Percentiles rank a stretch among this genome's conserved stretches.
Conservation (phyloP, 495 filamentous ascomycete genomes). For the Elasticomyces elasticus region DNA sequence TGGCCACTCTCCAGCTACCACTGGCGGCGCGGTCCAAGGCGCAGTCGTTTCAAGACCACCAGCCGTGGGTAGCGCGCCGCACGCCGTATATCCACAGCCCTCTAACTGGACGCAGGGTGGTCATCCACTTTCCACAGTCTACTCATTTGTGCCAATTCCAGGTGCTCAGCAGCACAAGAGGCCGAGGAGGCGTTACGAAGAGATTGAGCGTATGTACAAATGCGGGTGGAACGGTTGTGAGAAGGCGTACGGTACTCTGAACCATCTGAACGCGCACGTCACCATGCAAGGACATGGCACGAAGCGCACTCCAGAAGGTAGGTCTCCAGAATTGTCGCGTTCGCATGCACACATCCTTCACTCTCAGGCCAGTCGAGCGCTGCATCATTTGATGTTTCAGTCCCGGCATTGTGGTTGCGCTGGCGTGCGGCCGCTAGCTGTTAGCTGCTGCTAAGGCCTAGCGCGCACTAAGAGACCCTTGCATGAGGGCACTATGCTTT, state of each 20-base stretch:
- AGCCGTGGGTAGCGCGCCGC: conserved; percentile 25
- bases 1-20: conserved; percentile 47
- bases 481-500: not conserved
- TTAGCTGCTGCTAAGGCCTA: conserved; percentile 7
- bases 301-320: conserved; percentile 96
- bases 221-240: conserved; percentile 98
- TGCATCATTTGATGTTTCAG: conserved; percentile 20
- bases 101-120: conserved; percentile 31
- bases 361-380: conserved; percentile 7
- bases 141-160: conserved; percentile 96
- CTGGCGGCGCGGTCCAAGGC: conserved; percentile 26
- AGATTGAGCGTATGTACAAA: conserved; percentile 99
- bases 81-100: not conserved
- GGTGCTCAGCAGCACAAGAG: conserved; percentile 96
- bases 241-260: conserved; percentile 93
- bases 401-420: conserved; percentile 8
- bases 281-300: conserved; percentile 93
- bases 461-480: conserved; percentile 3
- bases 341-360: not conserved
- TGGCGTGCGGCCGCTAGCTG: conserved; percentile 9
- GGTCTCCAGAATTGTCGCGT: conserved; percentile 24
- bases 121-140: conserved; percentile 54
- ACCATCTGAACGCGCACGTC: conserved; percentile 93
- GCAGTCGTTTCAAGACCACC: conserved; percentile 33
- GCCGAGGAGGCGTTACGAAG: conserved; percentile 86